Base-by-base conservation (phyloP, 1,284 basidiomycete species). In the Cystobasidium pallidum region DNA sequence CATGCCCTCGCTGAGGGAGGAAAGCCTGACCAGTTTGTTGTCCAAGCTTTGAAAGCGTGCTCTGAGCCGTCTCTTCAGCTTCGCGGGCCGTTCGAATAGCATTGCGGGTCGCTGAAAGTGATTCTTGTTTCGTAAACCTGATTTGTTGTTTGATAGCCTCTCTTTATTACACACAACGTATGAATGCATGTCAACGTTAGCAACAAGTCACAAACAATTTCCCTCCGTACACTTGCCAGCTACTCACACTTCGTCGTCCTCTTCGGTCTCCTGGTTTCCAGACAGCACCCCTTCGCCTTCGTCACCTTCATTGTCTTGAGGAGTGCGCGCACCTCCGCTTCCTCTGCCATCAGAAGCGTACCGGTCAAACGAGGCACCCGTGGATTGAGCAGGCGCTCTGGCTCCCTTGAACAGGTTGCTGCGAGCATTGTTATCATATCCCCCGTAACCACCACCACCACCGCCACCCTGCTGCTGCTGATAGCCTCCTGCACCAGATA, bases 71-170 rank as follows among this genome's bases (percentile, higher is more conserved):
- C 82, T 99, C 96, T 81, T 98, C 95, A 0, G 95, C 93, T 81
- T 99, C 93, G 17, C 91, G 86, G 26, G 94, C 95, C 80, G 98
- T 85, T 62, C 93, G 86, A 61, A 99, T 85, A 2, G 95, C 94
- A 82, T 99, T 98, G 77, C 94, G 85, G 0, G 94, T 92, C 28
- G 90, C 91, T 72, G 88, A 89, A 59, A 96, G 89, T 80, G 88
- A 90, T 78, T 99, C 95, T 82, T 97, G 93, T 83, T 99, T 99
- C 76, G 92, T 83, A 79, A 87, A 91, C 67, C 89, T 86, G 77
- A 92, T 93, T 83, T 94, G 89, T 80, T 92, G 88, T 83, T 97
- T 98, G 83, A 99, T 95, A 17, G 90, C 93, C 82, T 99, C 95
- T 4, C 64, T 72, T 26, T 66, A 3, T 45, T 6, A n/a, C 43